phyloP scores from a whole-genome alignment of 345 rosid genomes.

The Gossypium stocksii region DNA sequence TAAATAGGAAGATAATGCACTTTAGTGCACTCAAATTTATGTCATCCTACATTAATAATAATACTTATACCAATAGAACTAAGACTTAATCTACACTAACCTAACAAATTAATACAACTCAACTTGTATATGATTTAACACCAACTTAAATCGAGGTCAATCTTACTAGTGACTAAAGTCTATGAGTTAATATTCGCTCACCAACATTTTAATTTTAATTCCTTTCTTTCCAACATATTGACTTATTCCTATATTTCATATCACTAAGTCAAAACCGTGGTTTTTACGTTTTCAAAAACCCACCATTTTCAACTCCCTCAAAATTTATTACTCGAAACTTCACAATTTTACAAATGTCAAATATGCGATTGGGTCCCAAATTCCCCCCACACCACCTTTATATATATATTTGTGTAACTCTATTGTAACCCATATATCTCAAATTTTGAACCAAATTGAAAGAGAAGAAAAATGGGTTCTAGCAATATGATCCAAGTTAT shows the following conservation, averaged over 20 bases:
- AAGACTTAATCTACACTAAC: fast-evolving
- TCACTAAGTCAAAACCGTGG: not conserved
- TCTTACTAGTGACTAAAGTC: not conserved
- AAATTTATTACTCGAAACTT: not conserved
- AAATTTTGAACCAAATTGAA: not conserved
- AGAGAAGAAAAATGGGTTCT: not conserved
- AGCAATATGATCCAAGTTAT: not conserved
- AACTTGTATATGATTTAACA: too few relatives aligned
- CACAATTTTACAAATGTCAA: not conserved
- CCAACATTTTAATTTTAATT: not conserved
- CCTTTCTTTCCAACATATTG: not conserved
- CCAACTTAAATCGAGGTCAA: too few relatives aligned
- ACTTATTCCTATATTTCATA: not conserved
- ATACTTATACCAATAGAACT: fast-evolving
- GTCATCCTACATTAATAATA: too few relatives aligned
- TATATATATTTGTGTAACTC: not conserved
- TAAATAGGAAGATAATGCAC: fast-evolving
- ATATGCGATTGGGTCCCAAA: not conserved
- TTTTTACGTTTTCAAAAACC: slow-evolving; percentile 1
- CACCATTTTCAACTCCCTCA: not conserved
- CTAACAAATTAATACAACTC: too few relatives aligned
- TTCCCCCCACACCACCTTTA: not conserved
- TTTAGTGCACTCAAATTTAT: fast-evolving
- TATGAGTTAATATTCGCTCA: not conserved
- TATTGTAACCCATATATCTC: not conserved